Evolutionary conservation across 129 eudicot species (phyloP), one percentile per base, ranked within the genome.

Genomic region (Arctium lappa): DNA sequence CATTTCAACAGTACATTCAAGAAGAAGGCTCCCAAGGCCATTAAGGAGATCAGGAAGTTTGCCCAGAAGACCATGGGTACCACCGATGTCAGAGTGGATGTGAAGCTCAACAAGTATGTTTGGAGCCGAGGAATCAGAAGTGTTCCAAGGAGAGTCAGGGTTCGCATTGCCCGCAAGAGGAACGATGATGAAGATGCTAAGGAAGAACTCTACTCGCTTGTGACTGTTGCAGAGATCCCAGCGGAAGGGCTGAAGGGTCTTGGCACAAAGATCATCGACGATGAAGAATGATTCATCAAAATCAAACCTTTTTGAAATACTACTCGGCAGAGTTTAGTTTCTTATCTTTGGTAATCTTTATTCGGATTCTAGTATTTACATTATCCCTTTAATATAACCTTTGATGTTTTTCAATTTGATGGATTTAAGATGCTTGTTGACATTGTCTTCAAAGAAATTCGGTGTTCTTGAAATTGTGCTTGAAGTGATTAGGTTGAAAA

Each of bases 111-210:
- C 95, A 91, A 91, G 86, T 85, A 91, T 4, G 76, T 91, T 15
- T 91, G 95, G 95, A 89, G 95, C 91, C 84, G 93, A 56, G 95
- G 95, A 2, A 91, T 91, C 86, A 80, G 93, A 79, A 89, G 95
- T 73, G 95, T 91, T 6, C 95, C 95, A 13, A 87, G 95, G 81
- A 81, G 95, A 66, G 85, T 91, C 48, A 81, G 95, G 38, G 95
- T 91, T 36, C 87, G 95, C 4, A 87, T 91, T 40, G 95, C 95
- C 2, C 87, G 95, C 62, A 91, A 91, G 87, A 88, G 95, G 82
- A 91, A 91, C 15, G 95, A 91, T 62, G 95, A 89, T 34, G 95
- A 91, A 73, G 95, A 91, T 76, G 95, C 95, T 0, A 91, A 88
- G 86, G 95, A 91, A 74, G 95, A 91, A 77, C 91, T 91, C 10